Base-by-base conservation (phyloP, 176 grass and related monocot species). In the Triticum turgidum region DNA sequence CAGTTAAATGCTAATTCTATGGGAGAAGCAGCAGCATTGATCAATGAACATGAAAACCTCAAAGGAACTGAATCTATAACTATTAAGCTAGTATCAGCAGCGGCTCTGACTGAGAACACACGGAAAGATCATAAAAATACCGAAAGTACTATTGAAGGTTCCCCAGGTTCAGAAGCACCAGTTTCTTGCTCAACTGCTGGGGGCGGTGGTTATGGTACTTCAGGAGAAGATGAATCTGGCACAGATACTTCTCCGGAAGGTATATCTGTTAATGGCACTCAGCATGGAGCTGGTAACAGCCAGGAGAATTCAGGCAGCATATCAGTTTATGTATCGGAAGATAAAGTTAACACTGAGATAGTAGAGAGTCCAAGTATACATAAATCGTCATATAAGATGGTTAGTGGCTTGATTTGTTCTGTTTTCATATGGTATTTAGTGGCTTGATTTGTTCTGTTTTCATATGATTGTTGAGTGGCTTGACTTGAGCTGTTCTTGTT, bases 361-460 rank as follows among this genome's bases (percentile, higher is more conserved):
- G 17, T 81, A 88, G 90, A 89, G 71, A 94, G 86, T 63, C 90
- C 91, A 77, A 92, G 85, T 89, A 94, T 72, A 83, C 87, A 89
- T 82, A 95, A 77, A 83, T 78, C 83, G 54, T 92, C 91, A 56
- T 89, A 94, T 87, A 96, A 90, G 65, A 96, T 96, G 90, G 96
- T 96, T 77, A 88, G 90, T 77, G 4, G 59, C 51, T 82, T 69
- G 69, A 81, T 86, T 35, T 78, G 51, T 88, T 66, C 38, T 47
- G 10, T 47, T 52, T 88, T 73, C 21, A 6, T 78, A 80, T 83
- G 7, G 44, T 33, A 67, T 69, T 47, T 77, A 88, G 88, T 77
- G 6, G 59, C 51, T 82, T 78, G 69, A 81, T 86, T 35, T 81
- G 51, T 88, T 67, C 38, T 47, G 10, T 47, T 52, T 88, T 68